Evolutionary conservation across 768 basidiomycete species (phyloP).

Genomic region (Crucibulum laeve): DNA sequence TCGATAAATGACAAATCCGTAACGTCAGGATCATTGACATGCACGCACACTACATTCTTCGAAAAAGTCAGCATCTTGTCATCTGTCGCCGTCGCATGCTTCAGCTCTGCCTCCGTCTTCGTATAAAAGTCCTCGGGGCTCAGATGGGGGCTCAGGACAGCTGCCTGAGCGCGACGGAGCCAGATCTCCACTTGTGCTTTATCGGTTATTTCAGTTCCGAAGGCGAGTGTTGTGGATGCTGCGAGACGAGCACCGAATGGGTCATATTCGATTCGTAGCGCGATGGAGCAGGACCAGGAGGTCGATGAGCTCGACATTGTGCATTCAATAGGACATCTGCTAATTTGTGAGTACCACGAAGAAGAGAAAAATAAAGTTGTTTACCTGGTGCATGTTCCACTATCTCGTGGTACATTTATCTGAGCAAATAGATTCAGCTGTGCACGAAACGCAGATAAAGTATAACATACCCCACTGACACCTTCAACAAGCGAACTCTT

Average conservation of each 20-base stretch:
- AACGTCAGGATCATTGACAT: constrained; percentile 36
- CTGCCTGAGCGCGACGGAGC: constrained; percentile 57
- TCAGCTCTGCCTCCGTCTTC: constrained; percentile 8
- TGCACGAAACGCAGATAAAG: background rate
- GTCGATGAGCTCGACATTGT: constrained; percentile 34
- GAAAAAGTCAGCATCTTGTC: constrained; percentile 32
- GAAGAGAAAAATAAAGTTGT: background rate
- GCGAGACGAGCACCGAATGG: constrained; percentile 16
- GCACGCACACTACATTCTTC: constrained; percentile 44
- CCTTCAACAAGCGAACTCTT: constrained; percentile 60
- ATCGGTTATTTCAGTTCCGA: constrained; percentile 37
- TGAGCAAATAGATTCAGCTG: constrained; percentile 13
- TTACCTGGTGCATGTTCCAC: constrained; percentile 56
- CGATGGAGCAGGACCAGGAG: constrained; percentile 41
- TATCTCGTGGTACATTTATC: constrained; percentile 60
- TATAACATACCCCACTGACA: constrained; percentile 45
- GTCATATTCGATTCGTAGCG: constrained; percentile 20
- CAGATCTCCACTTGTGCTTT: constrained; percentile 42
- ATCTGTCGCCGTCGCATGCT: constrained; percentile 1
- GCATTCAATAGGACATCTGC: constrained; percentile 54
- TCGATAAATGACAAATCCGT: constrained; percentile 52
- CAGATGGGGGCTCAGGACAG: constrained; percentile 43
- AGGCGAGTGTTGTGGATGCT: constrained; percentile 17
- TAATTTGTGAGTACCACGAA: background rate
- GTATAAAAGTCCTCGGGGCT: constrained; percentile 10